Base-by-base conservation (phyloP, 1,139 yeast species). In the Arxiozyma heterogenica region DNA sequence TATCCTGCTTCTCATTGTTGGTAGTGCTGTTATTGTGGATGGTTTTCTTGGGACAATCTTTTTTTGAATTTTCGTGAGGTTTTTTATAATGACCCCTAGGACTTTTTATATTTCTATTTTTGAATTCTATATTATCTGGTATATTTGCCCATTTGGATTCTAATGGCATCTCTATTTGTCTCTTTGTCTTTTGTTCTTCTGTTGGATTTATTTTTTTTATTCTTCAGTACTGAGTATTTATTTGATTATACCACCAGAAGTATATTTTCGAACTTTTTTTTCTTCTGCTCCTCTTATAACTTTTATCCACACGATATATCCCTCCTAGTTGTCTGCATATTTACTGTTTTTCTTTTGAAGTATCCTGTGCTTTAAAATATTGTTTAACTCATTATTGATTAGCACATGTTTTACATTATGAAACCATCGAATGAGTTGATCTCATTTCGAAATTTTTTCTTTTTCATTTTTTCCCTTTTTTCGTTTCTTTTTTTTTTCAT, bases 101-200 rank as follows among this genome's bases (percentile, higher is more conserved):
- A 17, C 42, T 46, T 17, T 47, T 51, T n/a, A n/a, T 22, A 4
- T 44, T 27, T 21, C 41, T 38, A 20, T 42, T 41, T 3, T 21
- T 27, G 9, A 7, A 18, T 25, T 51, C 50, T 22, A 56, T 54
- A n/a, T 54, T 56, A 23, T 47, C 53, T 6, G 56, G 52, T 1
- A 53, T 59, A 49, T 58, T 55, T 20, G 64, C 64, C 65, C 66
- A 63, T 50, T 53, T 61, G 9, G 66, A 63, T 50, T 61, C 64
- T 46, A 62, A 39, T 17, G 51, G 50, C 58, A 55, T 55, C n/a
- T 4, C 20, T 6, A 3, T 18, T 15, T 17, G 11, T 41, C 3
- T 41, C 23, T 30, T 12, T 20, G 17, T 23, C n/a, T 22, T 27
- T 44, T 20, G 11, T 38, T 18, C 20, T 6, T 34, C 17, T 38